Evolutionary conservation across 2,329 filamentous ascomycete genomes (phyloP), one percentile per base, ranked within the genome.

Genomic region (Cladosporium cucumerinum): DNA sequence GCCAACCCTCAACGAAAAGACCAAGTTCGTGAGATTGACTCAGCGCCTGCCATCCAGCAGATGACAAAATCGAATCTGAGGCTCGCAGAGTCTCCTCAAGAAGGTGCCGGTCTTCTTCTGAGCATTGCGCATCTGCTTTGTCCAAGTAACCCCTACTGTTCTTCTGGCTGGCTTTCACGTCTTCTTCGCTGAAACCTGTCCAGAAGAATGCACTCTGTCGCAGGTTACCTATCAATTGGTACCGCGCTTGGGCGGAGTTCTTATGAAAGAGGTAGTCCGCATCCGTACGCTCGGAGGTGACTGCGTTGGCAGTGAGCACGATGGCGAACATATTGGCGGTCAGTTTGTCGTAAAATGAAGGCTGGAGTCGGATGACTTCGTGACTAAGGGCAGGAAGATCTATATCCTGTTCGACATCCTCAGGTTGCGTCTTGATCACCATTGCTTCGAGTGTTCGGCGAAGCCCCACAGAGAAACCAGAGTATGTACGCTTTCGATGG

Each of bases 231-330:
- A 96, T 89, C 2, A 96, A 80, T 61, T 86, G 82, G 28, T 88
- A 79, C 14, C 96, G 80, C 46, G 84, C 83, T 67, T 87, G 89
- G 32, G 85, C 80, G 70, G 93, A 93, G 14, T 84, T 87, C 0
- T 86, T 85, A 71, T 97, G 90, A 71, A 97, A 97, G 68, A 98
- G 89, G 73, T 97, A 97, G 74, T 97, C 93, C 63, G 86, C 82
- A 71, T 94, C 94, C 0, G 85, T 87, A 12, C 93, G 83, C 73
- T 97, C 91, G 5, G 93, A 97, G 26, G 93, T 93, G 0, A 98
- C 87, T 0, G 92, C 88, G 73, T 98, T 98, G 69, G 92, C 89
- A 1, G 91, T 88, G 55, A 97, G 86, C 73, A 92, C 87, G 78
- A 95, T 90, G 0, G 91, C 86, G 73, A 97, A 97, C 0, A 96